Percentiles rank a stretch among this genome's conserved stretches.
phyloP scores from a whole-genome alignment of 192 early-diverging fungal genomes.

The Mortierella hygrophila region DNA sequence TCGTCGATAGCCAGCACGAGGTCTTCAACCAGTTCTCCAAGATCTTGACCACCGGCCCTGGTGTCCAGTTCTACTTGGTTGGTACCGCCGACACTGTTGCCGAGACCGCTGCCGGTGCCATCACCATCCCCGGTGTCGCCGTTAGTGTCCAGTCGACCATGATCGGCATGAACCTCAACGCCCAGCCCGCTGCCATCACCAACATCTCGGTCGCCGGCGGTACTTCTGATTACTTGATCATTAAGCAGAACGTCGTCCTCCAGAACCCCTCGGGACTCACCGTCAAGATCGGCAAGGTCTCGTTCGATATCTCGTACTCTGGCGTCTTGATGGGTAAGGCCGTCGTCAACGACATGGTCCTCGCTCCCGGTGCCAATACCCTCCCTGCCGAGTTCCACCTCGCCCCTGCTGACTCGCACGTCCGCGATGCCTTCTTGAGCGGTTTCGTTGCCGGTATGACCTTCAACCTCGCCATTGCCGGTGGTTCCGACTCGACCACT shows the following conservation, averaged over 20 bases:
- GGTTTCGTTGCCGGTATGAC: conserved; percentile 56
- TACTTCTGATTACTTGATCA: conserved; percentile 55
- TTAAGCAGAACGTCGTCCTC: conserved; percentile 57
- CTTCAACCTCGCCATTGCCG: conserved; percentile 57
- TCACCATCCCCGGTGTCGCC: conserved; percentile 64
- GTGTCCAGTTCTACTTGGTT: conserved; percentile 59
- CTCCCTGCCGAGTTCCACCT: conserved; percentile 59
- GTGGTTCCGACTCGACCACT: conserved; percentile 49
- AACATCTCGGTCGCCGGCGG: conserved; percentile 67
- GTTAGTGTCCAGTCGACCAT: conserved; percentile 64
- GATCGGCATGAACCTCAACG: conserved; percentile 68
- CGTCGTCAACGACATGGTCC: conserved; percentile 54
- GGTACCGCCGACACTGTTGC: conserved; percentile 67
- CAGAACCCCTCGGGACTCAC: conserved; percentile 67
- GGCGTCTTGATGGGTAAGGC: conserved; percentile 57
- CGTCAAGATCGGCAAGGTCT: conserved; percentile 61
- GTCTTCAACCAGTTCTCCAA: conserved; percentile 67
- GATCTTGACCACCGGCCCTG: conserved; percentile 59
- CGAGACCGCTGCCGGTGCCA: conserved; percentile 64
- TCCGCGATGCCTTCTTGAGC: conserved; percentile 55
- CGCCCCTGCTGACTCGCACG: conserved; percentile 25
- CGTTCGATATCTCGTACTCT: conserved; percentile 54
- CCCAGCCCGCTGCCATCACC: conserved; percentile 60
- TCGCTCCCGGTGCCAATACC: conserved; percentile 63
- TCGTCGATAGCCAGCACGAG: conserved; percentile 45